Evolutionary conservation across 371 early-diverging fungal genomes (phyloP).

Genomic region (Haplosporangium sp.): DNA sequence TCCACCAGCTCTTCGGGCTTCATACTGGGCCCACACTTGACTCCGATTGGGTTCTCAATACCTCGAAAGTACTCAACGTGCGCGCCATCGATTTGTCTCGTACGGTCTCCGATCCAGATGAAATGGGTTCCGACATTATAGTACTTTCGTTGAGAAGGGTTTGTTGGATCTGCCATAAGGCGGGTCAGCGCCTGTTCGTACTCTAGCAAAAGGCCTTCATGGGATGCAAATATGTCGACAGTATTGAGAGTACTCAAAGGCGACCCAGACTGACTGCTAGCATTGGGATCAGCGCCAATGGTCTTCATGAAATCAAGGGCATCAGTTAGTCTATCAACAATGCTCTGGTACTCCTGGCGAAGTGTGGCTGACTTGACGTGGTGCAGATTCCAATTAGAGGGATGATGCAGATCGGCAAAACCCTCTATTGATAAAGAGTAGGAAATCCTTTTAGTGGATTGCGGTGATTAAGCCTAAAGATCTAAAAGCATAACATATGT

Average conservation of each 20-base stretch:
- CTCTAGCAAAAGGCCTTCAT: conserved; percentile 94
- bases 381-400: conserved; percentile 89
- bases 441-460: background rate
- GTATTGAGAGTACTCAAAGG: conserved; percentile 64
- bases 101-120: conserved; percentile 98
- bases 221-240: conserved; percentile 94
- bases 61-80: conserved; percentile 97
- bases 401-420: conserved; percentile 86
- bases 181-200: conserved; percentile 92
- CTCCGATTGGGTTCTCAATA: conserved; percentile 94
- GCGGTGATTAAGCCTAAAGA: background rate
- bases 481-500: background rate
- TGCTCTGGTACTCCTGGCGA: conserved; percentile 88
- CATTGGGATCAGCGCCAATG: conserved; percentile 80
- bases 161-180: conserved; percentile 58
- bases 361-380: conserved; percentile 88
- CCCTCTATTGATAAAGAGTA: conserved; percentile 43
- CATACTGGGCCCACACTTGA: conserved; percentile 96
- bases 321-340: conserved; percentile 88
- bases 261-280: conserved; percentile 23
- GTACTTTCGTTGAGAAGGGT: conserved; percentile 65
- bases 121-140: conserved; percentile 92
- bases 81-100: conserved; percentile 94
- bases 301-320: conserved; percentile 94
- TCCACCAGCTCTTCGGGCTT: conserved; percentile 85